Conservation (phyloP, 2,329 filamentous ascomycete species). For the Microcyclospora tardicrescens region DNA sequence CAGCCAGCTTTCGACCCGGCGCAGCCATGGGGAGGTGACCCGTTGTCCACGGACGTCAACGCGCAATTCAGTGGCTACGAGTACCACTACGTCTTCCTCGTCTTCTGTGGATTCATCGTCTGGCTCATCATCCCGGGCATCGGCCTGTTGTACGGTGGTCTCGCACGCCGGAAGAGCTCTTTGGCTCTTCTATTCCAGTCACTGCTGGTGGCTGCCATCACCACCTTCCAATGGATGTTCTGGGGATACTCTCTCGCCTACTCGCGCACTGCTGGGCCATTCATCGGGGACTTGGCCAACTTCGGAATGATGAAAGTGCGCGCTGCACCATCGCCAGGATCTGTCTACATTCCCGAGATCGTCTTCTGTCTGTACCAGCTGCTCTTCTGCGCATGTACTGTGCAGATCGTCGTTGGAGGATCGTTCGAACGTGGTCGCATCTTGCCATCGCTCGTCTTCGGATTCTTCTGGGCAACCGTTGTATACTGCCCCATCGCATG, state of each 20-base stretch:
- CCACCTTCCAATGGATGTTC: constrained; percentile 51
- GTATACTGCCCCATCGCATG: constrained; percentile 52
- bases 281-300: constrained; percentile 50
- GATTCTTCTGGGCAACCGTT: constrained; percentile 50
- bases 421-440: constrained; percentile 53
- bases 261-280: constrained; percentile 45
- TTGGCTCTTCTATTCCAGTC: constrained; percentile 51
- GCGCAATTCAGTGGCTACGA: constrained; percentile 46
- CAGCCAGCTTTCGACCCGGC: constrained; percentile 21
- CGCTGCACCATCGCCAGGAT: constrained; percentile 47
- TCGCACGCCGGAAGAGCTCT: constrained; percentile 49
- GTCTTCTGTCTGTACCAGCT: constrained; percentile 55
- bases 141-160: constrained; percentile 51
- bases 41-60: constrained; percentile 42
- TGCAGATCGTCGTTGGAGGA: constrained; percentile 53
- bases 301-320: constrained; percentile 50
- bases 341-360: constrained; percentile 46
- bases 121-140: constrained; percentile 56
- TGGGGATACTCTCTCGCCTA: constrained; percentile 36
- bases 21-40: constrained; percentile 42
- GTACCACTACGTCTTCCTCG: constrained; percentile 48
- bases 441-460: constrained; percentile 50
- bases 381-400: constrained; percentile 48
- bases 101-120: constrained; percentile 47
- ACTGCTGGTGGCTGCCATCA: constrained; percentile 44